phyloP scores from a whole-genome alignment of 2,329 filamentous ascomycete species.

The Fusarium pseudoanthophilum region DNA sequence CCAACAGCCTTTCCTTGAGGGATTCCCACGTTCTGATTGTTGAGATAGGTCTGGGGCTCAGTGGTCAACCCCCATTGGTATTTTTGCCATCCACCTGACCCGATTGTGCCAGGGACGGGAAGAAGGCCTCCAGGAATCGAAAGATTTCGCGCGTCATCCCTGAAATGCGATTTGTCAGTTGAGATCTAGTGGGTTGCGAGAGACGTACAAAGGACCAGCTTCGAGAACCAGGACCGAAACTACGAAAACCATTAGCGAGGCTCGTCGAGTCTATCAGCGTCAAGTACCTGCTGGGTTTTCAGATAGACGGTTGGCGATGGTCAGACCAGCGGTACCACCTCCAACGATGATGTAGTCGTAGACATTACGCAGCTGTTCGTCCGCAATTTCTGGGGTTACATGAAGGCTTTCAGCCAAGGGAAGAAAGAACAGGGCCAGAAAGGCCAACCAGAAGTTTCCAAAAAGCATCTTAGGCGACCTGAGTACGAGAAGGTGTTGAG shows the following conservation, averaged over 20 bases:
- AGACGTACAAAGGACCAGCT: background rate
- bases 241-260: background rate
- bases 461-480: background rate
- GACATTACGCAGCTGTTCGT: background rate
- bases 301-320: slow-evolving; percentile 52
- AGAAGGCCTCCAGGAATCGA: slow-evolving; percentile 8
- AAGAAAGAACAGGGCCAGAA: background rate
- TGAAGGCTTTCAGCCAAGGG: background rate
- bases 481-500: background rate
- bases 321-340: slow-evolving; percentile 57
- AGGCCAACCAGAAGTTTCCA: background rate
- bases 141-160: slow-evolving; percentile 20
- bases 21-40: slow-evolving; percentile 41
- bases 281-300: slow-evolving; percentile 49
- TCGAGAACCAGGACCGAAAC: slow-evolving; percentile 19
- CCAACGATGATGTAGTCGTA: slow-evolving; percentile 47
- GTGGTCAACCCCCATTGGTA: slow-evolving; percentile 45
- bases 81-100: background rate
- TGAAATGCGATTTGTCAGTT: background rate
- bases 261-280: background rate
- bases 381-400: background rate
- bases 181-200: no score
- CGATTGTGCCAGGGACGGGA: slow-evolving; percentile 14
- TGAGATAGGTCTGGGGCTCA: slow-evolving; percentile 44
- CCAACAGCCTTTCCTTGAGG: slow-evolving; percentile 51